Base-by-base conservation (phyloP, 1,139 yeast species). In the Yamadazyma jaroonii region DNA sequence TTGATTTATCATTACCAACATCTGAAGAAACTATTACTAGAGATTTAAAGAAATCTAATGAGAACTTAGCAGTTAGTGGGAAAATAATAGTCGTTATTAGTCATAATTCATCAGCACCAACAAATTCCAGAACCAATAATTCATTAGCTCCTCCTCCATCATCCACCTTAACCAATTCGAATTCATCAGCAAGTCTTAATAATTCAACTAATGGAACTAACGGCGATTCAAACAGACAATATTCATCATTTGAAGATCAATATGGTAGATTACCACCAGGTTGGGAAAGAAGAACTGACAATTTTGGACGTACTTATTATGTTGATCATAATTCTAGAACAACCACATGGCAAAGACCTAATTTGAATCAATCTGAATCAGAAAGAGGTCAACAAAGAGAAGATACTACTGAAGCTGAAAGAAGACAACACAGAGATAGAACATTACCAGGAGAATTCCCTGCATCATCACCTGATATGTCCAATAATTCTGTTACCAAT, bases 221-320 rank as follows among this genome's bases (percentile, higher is more conserved):
- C 20, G 23, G 25, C 9, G 17, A 20, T n/a, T 12, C 13, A 5
- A 64, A 64, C 50, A 75, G 88, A 56, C 92, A 83, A 50, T 84
- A 81, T 52, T 85, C 95, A 2, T 87, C 97, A 2, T 92, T 92
- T 59, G 98, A 92, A 62, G 99, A 92, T 63, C 97, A 92, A 58
- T 80, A 82, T 53, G 99, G 99, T 34, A 76, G 97, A 54, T 72
- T 92, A 49, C 99, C 98, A 5, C 87, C 97, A 3, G 99, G 99
- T 3, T 92, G 98, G 98, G 99, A 92, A 64, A 81, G 98, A 52
- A 80, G 97, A 62, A 90, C 97, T 1, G 99, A 92, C 61, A 89
- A 89, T 59, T 86, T 89, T 54, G 98, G 98, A 24, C 80, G 99
- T 56, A 92, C 97, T 1, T 92, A 94, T 62, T 92, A 92, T 59